phyloP scores from a whole-genome alignment of 352 stramenopile species.

The Phytopythium vexans region DNA sequence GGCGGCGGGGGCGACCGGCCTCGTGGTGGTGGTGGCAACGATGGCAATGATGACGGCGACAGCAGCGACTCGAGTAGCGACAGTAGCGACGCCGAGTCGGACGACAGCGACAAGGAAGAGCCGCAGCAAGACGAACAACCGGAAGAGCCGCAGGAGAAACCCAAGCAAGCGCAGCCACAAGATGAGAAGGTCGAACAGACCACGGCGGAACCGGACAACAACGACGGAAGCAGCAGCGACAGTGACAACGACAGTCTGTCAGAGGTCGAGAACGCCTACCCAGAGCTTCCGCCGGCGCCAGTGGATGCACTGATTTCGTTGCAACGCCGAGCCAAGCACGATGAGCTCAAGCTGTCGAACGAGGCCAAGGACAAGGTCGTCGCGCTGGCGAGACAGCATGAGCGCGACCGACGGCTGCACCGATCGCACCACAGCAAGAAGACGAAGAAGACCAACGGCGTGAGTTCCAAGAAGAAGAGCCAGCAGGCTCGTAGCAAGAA shows the following conservation, averaged over 20 bases:
- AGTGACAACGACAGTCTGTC: constrained; percentile 55
- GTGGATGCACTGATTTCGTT: constrained; percentile 58
- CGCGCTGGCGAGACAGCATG: constrained; percentile 24
- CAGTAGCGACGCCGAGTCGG: constrained; percentile 18
- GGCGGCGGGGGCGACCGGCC: too few species aligned
- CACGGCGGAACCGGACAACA: constrained; percentile 15
- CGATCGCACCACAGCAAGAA: constrained; percentile 25
- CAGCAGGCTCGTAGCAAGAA: not conserved
- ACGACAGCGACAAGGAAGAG: not conserved
- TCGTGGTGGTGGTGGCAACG: constrained; percentile 1
- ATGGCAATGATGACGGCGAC: constrained; percentile 16
- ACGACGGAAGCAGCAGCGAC: constrained; percentile 33
- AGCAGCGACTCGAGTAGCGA: constrained; percentile 31
- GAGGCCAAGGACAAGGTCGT: constrained; percentile 37
- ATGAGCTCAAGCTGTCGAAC: constrained; percentile 50
- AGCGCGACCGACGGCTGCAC: constrained; percentile 34
- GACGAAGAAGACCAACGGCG: constrained; percentile 28
- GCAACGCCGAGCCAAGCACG: constrained; percentile 44
- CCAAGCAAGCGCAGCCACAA: not conserved
- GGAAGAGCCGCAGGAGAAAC: not conserved
- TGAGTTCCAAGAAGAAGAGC: not conserved
- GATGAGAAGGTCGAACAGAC: not conserved
- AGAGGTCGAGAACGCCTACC: constrained; percentile 63
- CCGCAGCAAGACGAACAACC: not conserved
- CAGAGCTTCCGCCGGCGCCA: constrained; percentile 42